Base-by-base conservation (phyloP, 1,284 basidiomycete species). In the Phylloboletellus chloephorus region DNA sequence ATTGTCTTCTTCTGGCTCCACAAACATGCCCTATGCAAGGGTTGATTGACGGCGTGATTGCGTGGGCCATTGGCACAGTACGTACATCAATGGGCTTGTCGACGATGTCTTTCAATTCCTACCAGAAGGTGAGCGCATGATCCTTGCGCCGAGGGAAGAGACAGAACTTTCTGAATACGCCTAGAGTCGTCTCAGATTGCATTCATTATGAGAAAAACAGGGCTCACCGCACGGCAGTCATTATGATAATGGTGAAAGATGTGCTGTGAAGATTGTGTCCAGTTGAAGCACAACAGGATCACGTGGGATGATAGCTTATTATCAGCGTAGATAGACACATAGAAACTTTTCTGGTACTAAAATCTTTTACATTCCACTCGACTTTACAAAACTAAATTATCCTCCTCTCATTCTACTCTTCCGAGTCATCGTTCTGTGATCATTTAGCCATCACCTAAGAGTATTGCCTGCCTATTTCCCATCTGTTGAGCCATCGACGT, bases 1-100 rank as follows among this genome's bases (percentile, higher is more conserved):
- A 61, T 92, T 89, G 51, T 78, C 76, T 12, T 89, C 89, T 34
- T 76, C 68, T 1, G 79, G 70, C 25, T 78, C 72, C 5, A 86
- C 79, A 2, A 65, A 65, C 39, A 93, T 59, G 16, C 78, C 78
- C 76, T 86, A 37, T 19, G 49, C 8, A 41, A 44, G 44, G n/a
- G 39, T 33, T 28, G 17, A 40, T 41, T 30, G 25, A 36, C 11
- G 22, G 39, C 46, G 46, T 35, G 43, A 44, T 46, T 30, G 44
- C 15, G 38, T 22, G 15, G 16, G 33, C 41, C 28, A 46, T 49
- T 44, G 22, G 29, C 24, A 34, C 15, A 35, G 33, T 53, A 52
- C 64, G 47, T 57, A 85, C 84, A 46, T 77, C 70, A 44, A 87
- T 63, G 1, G 84, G 82, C 37, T 73, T 77, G 43, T 64, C 69